Evolutionary conservation across 805 yeast species (phyloP), one percentile per base, ranked within the genome.

Genomic region (Hanseniaspora pseudoguilliermondii): DNA sequence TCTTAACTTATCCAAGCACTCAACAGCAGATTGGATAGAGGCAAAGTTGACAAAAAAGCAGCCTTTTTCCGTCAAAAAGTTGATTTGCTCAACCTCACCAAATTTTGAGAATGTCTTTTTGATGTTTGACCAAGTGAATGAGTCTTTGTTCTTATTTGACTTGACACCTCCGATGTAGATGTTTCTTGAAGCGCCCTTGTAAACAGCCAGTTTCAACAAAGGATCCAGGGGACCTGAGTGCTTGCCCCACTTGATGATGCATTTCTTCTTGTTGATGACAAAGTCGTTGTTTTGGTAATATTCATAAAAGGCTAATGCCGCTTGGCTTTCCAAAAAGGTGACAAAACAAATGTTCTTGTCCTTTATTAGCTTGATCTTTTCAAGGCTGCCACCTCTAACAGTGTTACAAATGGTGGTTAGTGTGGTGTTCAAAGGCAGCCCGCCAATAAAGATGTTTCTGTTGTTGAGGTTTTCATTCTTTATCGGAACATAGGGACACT

Each of bases 161-260:
- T 77, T 75, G 57, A 85, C 82, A 60, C 76, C 77, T 27, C 97
- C 97, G 61, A 91, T 77, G 69, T 93, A 91, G 47, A 91, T 86
- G 65, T 93, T 91, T 69, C 98, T 80, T 21, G 93, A 82, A 0
- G 97, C 97, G 42, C 97, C 97, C 60, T 86, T 84, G 23, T 93
- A 82, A 27, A 90, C 96, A 0, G 97, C 97, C 57, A 86, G 72
- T 8, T 90, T 84, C 57, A 91, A 76, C 2, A 95, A 89, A 61
- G 86, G 85, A 11, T 95, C 83, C 60, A 91, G 75, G 1, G 95
- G 89, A 11, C 97, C 97, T 6, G 95, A 83, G 66, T 91, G 96
- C 69, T 88, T 90, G 48, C 97, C 98, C 97, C 98, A 91, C 21
- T 97, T 96, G 57, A 91, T 89, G 67, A 86, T 87, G 61, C 91